Conservation (phyloP, 2,329 filamentous ascomycete genomes). For the Onygena corvina region DNA sequence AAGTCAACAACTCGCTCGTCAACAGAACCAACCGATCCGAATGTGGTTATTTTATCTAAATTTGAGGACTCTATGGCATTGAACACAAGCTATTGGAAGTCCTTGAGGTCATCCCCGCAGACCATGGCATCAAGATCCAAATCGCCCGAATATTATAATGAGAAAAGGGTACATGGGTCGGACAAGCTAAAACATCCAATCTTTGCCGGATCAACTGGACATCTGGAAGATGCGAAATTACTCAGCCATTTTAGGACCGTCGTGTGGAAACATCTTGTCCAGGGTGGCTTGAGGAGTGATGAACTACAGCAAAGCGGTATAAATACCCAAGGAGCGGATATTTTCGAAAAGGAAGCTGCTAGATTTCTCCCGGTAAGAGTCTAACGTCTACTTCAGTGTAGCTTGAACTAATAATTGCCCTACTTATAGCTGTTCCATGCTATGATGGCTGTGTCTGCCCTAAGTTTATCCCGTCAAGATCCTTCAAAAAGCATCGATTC, state of each 20-base stretch:
- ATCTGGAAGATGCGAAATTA: conserved; percentile 26
- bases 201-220: conserved; percentile 16
- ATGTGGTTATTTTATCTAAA: conserved; percentile 39
- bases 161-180: conserved; percentile 18
- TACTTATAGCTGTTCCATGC: conserved; percentile 41
- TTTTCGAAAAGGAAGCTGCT: conserved; percentile 38
- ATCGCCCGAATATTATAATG: conserved; percentile 20
- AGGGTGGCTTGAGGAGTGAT: conserved; percentile 19
- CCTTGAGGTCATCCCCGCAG: conserved; percentile 24
- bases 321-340: conserved; percentile 27
- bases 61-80: conserved; percentile 38
- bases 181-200: conserved; percentile 16
- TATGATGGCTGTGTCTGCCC: conserved; percentile 46
- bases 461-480: conserved; percentile 40
- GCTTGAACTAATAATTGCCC: neutral
- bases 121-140: conserved; percentile 24
- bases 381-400: neutral
- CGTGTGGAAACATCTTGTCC: conserved; percentile 33
- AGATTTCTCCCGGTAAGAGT: conserved; percentile 41
- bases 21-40: conserved; percentile 31
- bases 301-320: conserved; percentile 18
- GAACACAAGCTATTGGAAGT: conserved; percentile 23
- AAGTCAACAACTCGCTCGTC: conserved; percentile 7
- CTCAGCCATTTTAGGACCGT: conserved; percentile 32
- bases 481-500: conserved; percentile 38